phyloP scores from a whole-genome alignment of 2,329 filamentous ascomycete species.

The Colletotrichum sp. region DNA sequence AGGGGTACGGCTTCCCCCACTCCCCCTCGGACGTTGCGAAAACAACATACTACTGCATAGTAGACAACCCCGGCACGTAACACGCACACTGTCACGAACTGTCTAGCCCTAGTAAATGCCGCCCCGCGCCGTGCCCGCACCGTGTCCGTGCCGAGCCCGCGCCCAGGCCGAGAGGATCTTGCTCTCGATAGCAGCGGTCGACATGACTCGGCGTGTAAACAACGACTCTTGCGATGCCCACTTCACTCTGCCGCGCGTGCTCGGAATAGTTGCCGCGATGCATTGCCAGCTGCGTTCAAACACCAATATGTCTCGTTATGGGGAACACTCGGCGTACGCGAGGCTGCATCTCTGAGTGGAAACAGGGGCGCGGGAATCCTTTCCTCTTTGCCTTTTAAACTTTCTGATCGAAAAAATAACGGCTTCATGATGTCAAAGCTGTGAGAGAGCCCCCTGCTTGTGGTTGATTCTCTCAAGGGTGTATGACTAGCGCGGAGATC shows the following conservation, averaged over 20 bases:
- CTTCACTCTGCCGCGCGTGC: background rate
- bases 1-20: background rate
- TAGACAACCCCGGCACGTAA: background rate
- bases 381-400: background rate
- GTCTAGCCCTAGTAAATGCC: background rate
- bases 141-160: background rate
- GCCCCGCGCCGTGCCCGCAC: background rate
- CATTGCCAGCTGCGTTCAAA: fast-evolving
- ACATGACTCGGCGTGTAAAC: background rate
- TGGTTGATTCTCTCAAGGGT: background rate
- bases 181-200: background rate
- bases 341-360: fast-evolving
- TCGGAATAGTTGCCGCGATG: background rate
- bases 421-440: background rate
- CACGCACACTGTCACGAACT: background rate
- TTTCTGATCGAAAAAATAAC: background rate
- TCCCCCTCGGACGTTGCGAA: background rate
- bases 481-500: background rate
- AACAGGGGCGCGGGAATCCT: background rate
- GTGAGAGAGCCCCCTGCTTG: background rate
- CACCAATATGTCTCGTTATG: background rate
- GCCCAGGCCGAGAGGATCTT: background rate
- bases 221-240: background rate
- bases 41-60: background rate
- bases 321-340: background rate